These are phyloP conservation scores for Aquanectria penicillioides DNA, from an alignment of 2,329 filamentous ascomycete genomes.

Conservation along the genomic window DNA sequence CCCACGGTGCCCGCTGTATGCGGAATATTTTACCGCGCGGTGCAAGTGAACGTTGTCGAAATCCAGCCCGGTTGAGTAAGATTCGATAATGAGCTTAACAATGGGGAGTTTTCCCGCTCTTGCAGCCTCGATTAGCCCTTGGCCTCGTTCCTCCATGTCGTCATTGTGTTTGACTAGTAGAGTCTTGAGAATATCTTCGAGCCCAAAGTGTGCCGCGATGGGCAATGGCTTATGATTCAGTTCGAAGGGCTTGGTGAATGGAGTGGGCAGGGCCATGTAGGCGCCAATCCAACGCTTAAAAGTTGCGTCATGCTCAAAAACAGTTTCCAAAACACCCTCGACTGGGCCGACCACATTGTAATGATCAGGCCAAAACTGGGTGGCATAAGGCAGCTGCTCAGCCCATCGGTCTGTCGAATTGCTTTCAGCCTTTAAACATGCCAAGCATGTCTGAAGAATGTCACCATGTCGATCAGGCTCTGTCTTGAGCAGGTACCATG, in stretches of 20 bases:
- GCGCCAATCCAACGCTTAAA: constrained; percentile 5
- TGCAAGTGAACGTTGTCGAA: constrained; percentile 3
- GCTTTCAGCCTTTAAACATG: background rate
- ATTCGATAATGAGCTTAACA: background rate
- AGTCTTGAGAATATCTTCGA: background rate
- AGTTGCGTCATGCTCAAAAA: background rate
- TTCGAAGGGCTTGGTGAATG: background rate
- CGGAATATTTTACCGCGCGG: background rate
- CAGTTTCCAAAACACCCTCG: background rate
- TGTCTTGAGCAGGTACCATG: constrained; percentile 4
- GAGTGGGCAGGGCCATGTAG: background rate
- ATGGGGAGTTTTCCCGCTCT: background rate
- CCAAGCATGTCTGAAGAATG: background rate
- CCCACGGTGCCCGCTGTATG: background rate
- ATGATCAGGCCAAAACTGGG: constrained; percentile 5
- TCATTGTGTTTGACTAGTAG: background rate
- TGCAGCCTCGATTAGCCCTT: constrained; percentile 8
- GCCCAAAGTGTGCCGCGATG: constrained; percentile 9
- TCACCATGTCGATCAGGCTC: background rate
- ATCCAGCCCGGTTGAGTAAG: background rate
- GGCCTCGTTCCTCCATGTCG: background rate
- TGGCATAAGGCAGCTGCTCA: constrained; percentile 2
- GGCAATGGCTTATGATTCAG: background rate
- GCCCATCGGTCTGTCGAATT: background rate
- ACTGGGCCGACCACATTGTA: background rate